Conservation (phyloP, 441 rosid genomes). For the Melianthus villosus region DNA sequence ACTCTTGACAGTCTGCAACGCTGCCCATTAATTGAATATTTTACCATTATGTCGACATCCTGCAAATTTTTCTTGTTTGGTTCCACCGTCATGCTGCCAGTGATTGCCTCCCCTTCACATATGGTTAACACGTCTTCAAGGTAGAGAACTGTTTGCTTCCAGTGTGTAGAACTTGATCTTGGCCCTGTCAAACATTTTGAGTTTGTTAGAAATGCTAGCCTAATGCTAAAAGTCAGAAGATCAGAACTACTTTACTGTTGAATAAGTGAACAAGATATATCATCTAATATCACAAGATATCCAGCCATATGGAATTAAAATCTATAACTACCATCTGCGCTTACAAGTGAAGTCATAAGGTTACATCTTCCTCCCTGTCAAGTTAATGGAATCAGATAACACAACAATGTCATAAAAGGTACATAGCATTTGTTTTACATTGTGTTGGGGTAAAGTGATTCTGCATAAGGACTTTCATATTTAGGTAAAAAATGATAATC, state of each 20-base stretch:
- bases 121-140: conserved; percentile 82
- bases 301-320: too few relatives aligned
- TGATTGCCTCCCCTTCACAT: conserved; percentile 73
- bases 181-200: conserved; percentile 26
- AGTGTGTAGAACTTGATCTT: conserved; percentile 64
- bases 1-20: conserved; percentile 48
- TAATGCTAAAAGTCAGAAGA: too few relatives aligned
- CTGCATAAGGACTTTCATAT: too few relatives aligned
- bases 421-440: too few relatives aligned
- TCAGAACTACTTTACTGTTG: neutral
- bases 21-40: conserved; percentile 51
- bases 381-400: too few relatives aligned
- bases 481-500: too few relatives aligned
- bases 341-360: too few relatives aligned
- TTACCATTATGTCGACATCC: conserved; percentile 70
- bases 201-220: conserved; percentile 1
- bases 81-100: conserved; percentile 77
- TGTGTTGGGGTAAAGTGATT: too few relatives aligned
- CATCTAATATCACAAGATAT: too few relatives aligned
- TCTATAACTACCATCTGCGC: too few relatives aligned
- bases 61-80: conserved; percentile 84
- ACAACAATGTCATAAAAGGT: too few relatives aligned
- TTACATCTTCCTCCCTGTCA: too few relatives aligned
- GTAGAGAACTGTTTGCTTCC: conserved; percentile 93
- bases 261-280: neutral